Conservation (phyloP, 257 asterid genomes). For the Forsythia viridissima region DNA sequence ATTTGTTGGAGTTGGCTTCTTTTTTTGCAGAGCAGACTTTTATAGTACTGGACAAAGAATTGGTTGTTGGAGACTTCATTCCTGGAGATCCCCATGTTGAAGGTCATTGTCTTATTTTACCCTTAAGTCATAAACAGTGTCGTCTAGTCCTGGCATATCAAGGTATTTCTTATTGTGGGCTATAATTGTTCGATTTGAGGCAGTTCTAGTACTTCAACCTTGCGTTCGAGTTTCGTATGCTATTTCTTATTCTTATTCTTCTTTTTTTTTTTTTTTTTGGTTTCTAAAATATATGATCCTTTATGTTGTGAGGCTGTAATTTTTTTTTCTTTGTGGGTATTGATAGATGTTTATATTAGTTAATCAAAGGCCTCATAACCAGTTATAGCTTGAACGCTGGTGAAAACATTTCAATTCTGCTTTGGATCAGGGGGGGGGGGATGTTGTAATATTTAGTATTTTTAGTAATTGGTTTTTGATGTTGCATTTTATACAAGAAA, state of each 20-base stretch:
- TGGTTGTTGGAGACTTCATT: constrained; percentile 61
- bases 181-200: not conserved
- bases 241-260: too few relatives aligned
- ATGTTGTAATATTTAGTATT: not conserved
- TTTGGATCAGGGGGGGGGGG: not conserved
- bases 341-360: not conserved
- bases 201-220: not conserved
- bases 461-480: not conserved
- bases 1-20: constrained; percentile 13
- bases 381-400: not conserved
- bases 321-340: too few relatives aligned
- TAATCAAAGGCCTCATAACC: not conserved
- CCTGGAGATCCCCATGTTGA: constrained; percentile 76
- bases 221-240: not conserved
- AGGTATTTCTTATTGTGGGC: not conserved
- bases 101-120: constrained; percentile 42
- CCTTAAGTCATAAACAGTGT: not conserved
- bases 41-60: constrained; percentile 74
- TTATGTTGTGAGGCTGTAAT: too few relatives aligned
- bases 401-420: not conserved
- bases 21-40: constrained; percentile 84
- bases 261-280: too few relatives aligned
- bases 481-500: not conserved
- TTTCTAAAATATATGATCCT: too few relatives aligned
- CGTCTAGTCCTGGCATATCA: constrained; percentile 2